These are phyloP conservation scores for Ganoderma sp. DNA, from an alignment of 1,284 basidiomycete species.

Conservation along the genomic window DNA sequence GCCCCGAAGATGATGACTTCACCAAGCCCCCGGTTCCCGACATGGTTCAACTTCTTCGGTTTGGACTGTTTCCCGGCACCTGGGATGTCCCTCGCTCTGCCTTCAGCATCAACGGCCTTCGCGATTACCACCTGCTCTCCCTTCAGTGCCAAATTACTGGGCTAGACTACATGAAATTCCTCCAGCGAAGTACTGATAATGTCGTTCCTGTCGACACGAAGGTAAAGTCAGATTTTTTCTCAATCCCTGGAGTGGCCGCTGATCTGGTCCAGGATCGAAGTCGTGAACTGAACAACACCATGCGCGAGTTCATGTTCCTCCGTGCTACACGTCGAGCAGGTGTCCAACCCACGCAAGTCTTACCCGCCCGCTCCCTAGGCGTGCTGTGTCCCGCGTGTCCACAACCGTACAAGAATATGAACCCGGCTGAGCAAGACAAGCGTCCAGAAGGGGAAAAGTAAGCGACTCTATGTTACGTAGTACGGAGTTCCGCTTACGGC, in stretches of 20 bases:
- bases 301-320: constrained; percentile 25
- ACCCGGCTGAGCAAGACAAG: constrained; percentile 20
- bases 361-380: constrained; percentile 2
- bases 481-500: background rate
- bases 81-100: background rate
- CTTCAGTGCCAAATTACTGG: background rate
- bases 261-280: constrained; percentile 25
- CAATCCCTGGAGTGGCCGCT: too few relatives aligned
- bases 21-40: background rate
- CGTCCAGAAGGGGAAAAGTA: background rate
- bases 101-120: background rate
- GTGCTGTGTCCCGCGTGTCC: constrained; percentile 32
- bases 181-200: background rate
- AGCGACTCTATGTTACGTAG: background rate
- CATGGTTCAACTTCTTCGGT: background rate
- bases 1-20: background rate
- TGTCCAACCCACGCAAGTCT: background rate
- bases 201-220: background rate
- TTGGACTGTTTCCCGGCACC: background rate
- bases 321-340: constrained; percentile 7
- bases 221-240: background rate
- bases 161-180: background rate
- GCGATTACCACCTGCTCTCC: constrained; percentile 4
- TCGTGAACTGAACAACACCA: constrained; percentile 26
- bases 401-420: constrained; percentile 33